A percentile compares a stretch with the other conserved stretches of the same genome.
Evolutionary conservation across 2,329 filamentous ascomycete genomes (phyloP).

Genomic region (Zymoseptoria passerinii): DNA sequence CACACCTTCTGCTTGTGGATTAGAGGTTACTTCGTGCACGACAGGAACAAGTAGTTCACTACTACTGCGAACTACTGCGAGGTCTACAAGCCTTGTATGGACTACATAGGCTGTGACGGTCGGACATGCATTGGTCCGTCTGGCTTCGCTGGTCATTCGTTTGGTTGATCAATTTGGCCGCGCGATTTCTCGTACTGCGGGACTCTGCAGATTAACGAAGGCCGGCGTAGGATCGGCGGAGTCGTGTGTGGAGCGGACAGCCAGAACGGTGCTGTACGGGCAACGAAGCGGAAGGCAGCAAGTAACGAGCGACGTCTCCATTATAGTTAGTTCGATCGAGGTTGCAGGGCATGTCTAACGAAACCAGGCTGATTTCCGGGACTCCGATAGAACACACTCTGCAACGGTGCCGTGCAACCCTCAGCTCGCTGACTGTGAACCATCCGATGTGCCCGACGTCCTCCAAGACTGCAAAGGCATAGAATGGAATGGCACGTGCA

Average conservation of each 20-base stretch:
- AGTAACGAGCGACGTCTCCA: no score
- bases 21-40: background rate
- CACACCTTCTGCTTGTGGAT: background rate
- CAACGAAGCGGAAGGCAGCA: no score
- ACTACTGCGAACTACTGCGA: background rate
- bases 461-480: no score
- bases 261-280: no score
- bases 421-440: no score
- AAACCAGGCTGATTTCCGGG: no score
- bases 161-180: background rate
- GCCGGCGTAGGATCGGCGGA: background rate
- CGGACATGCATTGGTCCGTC: background rate
- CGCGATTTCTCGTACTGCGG: background rate
- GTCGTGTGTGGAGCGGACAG: background rate
- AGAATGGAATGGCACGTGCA: no score
- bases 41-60: background rate
- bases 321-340: no score
- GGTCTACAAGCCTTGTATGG: background rate
- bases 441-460: no score
- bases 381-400: no score
- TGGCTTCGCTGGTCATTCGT: background rate
- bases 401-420: no score
- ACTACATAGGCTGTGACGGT: background rate
- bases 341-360: no score
- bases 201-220: background rate